Base-by-base conservation (phyloP, 2,329 filamentous ascomycete species). In the Neofusicoccum kwambonambiense region DNA sequence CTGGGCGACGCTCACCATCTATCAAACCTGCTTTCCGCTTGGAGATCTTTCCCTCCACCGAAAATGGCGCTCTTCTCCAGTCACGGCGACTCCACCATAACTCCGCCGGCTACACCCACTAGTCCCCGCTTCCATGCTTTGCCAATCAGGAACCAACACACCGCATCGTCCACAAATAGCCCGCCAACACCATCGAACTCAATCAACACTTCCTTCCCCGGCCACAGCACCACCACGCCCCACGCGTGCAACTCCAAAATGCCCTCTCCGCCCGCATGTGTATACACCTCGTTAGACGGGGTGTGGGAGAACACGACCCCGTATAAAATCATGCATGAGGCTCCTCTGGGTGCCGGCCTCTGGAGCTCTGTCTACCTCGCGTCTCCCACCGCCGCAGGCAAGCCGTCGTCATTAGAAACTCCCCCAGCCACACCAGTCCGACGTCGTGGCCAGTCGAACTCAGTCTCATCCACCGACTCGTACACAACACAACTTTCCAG, bases 361-460 rank as follows among this genome's bases (percentile, higher is more conserved):
- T 78, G 76, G 76, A 77, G 75, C 64, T 71, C 76, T 68, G 75
- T 78, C 0, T 77, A 75, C 65, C 68, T 75, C 6, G 76, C 74
- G 6, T 69, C 34, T 22, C 61, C 39, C 70, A 19, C 68, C 64
- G 44, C 56, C 13, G n/a, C 57, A 61, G 3, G 17, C 19, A 17
- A n/a, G 17, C 19, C 13, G 42, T 22, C 45, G 4, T 17, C 57
- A 19, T n/a, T 19, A 19, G 50, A 49, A 13, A 64, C 41, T 3
- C 58, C 52, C n/a, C 66, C 62, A 12, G 45, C 62, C 67, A 22
- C 65, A 66, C 45, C 62, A 17, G 44, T 64, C 35, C 19, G 50
- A 31, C 39, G 44, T 1, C 58, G 58, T 11, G 47, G 35, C 19
- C 58, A 62, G 15, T 62, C 58, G 2, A 60, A 37, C 56, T 62